These are phyloP conservation scores for Aspergillus sojae DNA, from an alignment of 2,329 filamentous ascomycete species.

Conservation along the genomic window DNA sequence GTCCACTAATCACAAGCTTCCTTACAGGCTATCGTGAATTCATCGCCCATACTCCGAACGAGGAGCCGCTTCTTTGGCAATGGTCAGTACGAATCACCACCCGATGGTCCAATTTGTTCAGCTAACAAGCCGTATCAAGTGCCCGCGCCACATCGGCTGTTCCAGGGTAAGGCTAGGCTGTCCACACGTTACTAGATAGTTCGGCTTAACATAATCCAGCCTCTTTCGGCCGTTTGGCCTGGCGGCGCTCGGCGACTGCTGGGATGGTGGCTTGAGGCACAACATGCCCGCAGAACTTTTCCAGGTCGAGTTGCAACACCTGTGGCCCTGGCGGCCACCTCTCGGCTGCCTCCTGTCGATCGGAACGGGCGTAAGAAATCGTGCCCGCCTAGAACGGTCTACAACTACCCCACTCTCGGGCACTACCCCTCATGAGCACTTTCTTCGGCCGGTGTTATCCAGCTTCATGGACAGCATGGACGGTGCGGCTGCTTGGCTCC, in stretches of 20 bases:
- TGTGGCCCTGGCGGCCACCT: constrained; percentile 7
- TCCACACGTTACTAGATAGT: too few relatives aligned
- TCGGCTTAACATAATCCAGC: not conserved
- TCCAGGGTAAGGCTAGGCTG: not conserved
- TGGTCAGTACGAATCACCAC: not conserved
- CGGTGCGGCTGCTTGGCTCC: not conserved
- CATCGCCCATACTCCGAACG: not conserved
- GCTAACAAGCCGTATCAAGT: constrained; percentile 1
- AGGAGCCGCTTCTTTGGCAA: constrained; percentile 4
- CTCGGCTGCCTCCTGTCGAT: not conserved
- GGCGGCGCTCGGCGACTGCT: constrained; percentile 3
- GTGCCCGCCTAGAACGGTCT: too few relatives aligned
- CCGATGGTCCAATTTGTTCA: not conserved
- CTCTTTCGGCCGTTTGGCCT: constrained; percentile 2
- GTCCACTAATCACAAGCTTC: too few relatives aligned
- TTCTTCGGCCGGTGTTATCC: constrained; percentile 2
- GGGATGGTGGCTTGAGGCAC: constrained; percentile 5
- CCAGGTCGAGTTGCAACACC: constrained; percentile 1
- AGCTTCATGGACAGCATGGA: constrained; percentile 1
- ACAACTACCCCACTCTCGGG: not conserved
- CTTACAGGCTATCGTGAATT: too few relatives aligned
- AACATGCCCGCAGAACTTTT: constrained; percentile 2
- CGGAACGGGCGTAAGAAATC: not conserved
- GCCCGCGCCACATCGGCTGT: constrained; percentile 5
- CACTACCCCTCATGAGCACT: not conserved